Percentiles rank a stretch among this genome's conserved stretches.
Conservation (phyloP, 2,329 filamentous ascomycete species). For the Arthrobotrys pseudoclavata region DNA sequence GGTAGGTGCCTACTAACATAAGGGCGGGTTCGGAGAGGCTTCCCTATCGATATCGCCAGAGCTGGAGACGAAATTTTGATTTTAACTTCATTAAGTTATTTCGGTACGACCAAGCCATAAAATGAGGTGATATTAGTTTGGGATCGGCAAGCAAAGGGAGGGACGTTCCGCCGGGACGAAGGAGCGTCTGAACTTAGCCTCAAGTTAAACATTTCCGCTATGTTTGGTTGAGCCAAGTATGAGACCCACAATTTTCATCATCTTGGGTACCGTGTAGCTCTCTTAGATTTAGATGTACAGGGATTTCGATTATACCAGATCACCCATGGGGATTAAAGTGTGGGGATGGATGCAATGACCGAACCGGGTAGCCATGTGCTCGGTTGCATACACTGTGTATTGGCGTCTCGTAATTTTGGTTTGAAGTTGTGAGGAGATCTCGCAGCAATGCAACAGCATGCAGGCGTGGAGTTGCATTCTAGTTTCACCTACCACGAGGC, state of each 20-base stretch:
- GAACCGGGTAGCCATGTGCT: constrained; percentile 41
- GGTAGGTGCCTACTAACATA: constrained; percentile 4
- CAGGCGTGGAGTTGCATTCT: constrained; percentile 37
- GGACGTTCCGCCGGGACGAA: constrained; percentile 49
- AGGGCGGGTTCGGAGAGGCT: constrained; percentile 18
- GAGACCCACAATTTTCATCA: constrained; percentile 20
- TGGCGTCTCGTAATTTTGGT: constrained; percentile 23
- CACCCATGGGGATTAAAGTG: constrained; percentile 23
- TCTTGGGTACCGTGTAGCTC: not conserved
- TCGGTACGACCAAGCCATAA: constrained; percentile 19
- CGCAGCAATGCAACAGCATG: constrained; percentile 11
- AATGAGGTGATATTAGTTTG: constrained; percentile 36
- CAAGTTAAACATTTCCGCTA: constrained; percentile 4
- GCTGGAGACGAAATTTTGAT: not conserved
- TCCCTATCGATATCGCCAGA: constrained; percentile 37
- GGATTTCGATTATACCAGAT: constrained; percentile 36
- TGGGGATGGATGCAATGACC: constrained; percentile 2
- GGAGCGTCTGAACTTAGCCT: constrained; percentile 20
- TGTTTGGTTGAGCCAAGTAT: constrained; percentile 13
- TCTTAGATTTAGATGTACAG: constrained; percentile 30
- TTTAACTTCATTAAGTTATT: constrained; percentile 18
- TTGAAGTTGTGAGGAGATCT: constrained; percentile 19
- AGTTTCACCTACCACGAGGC: constrained; percentile 7
- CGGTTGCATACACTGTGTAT: constrained; percentile 21
- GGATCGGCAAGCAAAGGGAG: constrained; percentile 42